Evolutionary conservation across 139 green algal genomes (phyloP).

Genomic region (Tetratostichococcus sp.): DNA sequence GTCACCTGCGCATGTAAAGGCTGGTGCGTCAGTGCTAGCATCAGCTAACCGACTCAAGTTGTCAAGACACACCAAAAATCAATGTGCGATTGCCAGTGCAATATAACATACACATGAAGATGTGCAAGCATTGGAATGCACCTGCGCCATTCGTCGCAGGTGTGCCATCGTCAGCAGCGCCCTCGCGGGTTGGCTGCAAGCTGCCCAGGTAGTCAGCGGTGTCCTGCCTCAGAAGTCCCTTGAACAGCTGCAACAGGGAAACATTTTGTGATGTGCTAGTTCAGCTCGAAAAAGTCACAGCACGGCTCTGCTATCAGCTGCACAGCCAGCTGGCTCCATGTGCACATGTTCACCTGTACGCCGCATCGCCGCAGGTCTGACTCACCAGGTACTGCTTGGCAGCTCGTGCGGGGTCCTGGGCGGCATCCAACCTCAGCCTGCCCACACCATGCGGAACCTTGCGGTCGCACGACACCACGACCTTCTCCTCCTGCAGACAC

Average conservation of each 20-base stretch:
- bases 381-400: conserved; percentile 23
- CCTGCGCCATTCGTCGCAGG: neutral
- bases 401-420: conserved; percentile 6
- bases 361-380: too few species aligned
- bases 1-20: too few species aligned
- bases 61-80: too few species aligned
- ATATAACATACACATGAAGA: too few species aligned
- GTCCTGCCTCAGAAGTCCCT: conserved; percentile 46
- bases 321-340: too few species aligned
- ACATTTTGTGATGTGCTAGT: neutral
- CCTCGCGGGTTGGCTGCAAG: neutral
- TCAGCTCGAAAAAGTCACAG: too few species aligned
- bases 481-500: conserved; percentile 22
- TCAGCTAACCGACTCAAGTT: too few species aligned
- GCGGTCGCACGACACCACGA: conserved; percentile 10
- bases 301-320: too few species aligned
- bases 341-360: too few species aligned
- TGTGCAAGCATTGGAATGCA: neutral
- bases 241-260: conserved; percentile 30
- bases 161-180: neutral
- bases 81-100: too few species aligned
- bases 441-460: conserved; percentile 1
- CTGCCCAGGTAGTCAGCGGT: conserved; percentile 34
- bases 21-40: too few species aligned
- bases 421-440: conserved; percentile 23